These are phyloP conservation scores for Yamadazyma paraphyllophila DNA, from an alignment of 805 yeast genomes.

Conservation along the genomic window DNA sequence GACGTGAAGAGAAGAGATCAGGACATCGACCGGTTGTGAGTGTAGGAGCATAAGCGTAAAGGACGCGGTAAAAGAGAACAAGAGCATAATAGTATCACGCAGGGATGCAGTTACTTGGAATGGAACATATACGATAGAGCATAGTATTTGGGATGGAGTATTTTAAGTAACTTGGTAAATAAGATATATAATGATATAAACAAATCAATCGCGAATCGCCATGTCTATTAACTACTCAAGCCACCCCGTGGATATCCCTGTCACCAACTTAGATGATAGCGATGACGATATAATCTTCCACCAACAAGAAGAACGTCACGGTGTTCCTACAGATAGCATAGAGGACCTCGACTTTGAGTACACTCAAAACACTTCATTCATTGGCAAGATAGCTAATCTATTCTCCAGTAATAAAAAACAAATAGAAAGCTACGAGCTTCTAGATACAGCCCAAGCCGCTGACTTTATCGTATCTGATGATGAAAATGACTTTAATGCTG, in stretches of 20 bases:
- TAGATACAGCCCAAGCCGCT: neutral
- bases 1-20: neutral
- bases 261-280: constrained; percentile 48
- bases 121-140: too few relatives aligned
- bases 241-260: constrained; percentile 52
- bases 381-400: constrained; percentile 1
- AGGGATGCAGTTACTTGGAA: too few relatives aligned
- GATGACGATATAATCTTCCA: constrained; percentile 33
- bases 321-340: neutral
- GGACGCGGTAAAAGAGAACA: neutral
- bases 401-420: constrained; percentile 6
- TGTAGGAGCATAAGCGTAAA: neutral
- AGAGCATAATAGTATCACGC: too few relatives aligned
- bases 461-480: constrained; percentile 2
- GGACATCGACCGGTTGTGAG: constrained; percentile 2
- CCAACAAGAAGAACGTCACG: constrained; percentile 12
- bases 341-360: constrained; percentile 14
- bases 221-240: constrained; percentile 16
- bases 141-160: too few relatives aligned
- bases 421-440: constrained; percentile 15
- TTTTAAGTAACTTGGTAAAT: too few relatives aligned
- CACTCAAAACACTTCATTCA: neutral
- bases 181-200: neutral
- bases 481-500: neutral
- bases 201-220: neutral